Evolutionary conservation across 1,284 basidiomycete genomes (phyloP), one percentile per base, ranked within the genome.

Genomic region (Paramarasmius palmivorus): DNA sequence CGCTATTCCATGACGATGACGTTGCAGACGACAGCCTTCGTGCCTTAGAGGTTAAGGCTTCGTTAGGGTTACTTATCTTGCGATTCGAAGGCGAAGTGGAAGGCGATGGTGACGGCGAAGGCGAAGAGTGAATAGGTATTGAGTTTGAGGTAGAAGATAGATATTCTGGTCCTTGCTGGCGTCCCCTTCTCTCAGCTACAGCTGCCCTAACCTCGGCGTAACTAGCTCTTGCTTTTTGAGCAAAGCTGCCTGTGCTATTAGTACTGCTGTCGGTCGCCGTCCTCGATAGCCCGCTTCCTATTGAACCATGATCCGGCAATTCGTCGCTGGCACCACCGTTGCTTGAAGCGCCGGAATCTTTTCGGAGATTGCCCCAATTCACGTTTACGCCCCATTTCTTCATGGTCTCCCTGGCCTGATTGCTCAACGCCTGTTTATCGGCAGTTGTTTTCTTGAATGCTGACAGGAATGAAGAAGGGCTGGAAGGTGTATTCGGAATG

Each of bases 351-450:
- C 53, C 65, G n/a, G 60, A 59, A 54, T 88, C 82, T 61, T 82
- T 85, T 68, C 79, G 81, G 63, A 84, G 66, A 17, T 74, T 75
- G 40, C 76, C 80, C 88, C 88, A 94, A 59, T 84, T 91, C 19
- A 85, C 86, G 58, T 84, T 91, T 17, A 85, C 86, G 19, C 92
- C 86, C 92, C 92, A 95, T 67, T 94, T 94, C 52, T 86, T 85
- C 76, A 95, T 86, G 12, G 87, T 80, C 66, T 95, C 93, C 67
- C 88, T 89, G 3, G 92, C 92, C 1, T 84, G 84, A 61, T 86
- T 86, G 62, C 83, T 85, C 20, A 94, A 71, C 1, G 90, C 90
- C 66, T 93, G 86, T 65, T 93, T 94, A 68, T 95, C 92, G 14
- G 81, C 81, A 0, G 87, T 81, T 39, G 86, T 86, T 20, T 90